These are phyloP conservation scores for Mallotus japonicus DNA, from an alignment of 441 rosid species.

Conservation along the genomic window DNA sequence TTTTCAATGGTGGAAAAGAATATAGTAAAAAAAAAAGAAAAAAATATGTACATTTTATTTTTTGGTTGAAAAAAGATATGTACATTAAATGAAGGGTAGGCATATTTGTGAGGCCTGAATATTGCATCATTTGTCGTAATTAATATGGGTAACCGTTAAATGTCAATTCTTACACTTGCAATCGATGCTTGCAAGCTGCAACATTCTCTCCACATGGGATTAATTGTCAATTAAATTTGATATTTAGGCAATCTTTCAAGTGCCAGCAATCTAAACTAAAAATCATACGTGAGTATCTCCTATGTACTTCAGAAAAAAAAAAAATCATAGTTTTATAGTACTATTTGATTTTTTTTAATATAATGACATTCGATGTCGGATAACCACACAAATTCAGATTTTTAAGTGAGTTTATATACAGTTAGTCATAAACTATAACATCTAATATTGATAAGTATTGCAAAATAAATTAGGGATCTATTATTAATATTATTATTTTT, in stretches of 20 bases:
- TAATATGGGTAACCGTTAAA: conserved; percentile 22
- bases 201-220: conserved; percentile 12
- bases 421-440: too few relatives aligned
- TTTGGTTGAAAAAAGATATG: not conserved
- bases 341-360: too few relatives aligned
- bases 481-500: too few relatives aligned
- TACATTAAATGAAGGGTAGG: not conserved
- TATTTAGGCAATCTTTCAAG: not conserved
- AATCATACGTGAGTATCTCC: too few relatives aligned
- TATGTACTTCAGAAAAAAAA: too few relatives aligned
- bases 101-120: conserved; percentile 9
- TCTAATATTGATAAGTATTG: too few relatives aligned
- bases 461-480: too few relatives aligned
- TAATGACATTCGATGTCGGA: too few relatives aligned
- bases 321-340: too few relatives aligned
- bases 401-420: too few relatives aligned
- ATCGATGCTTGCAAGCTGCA: conserved; percentile 2
- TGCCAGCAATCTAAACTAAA: too few relatives aligned
- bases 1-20: not conserved
- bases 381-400: too few relatives aligned
- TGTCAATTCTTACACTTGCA: conserved; percentile 19
- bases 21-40: not conserved
- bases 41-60: not conserved
- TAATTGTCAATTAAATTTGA: conserved; percentile 5
- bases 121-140: conserved; percentile 18